Percentiles rank a stretch among this genome's conserved stretches.
Conservation (phyloP, 768 basidiomycete species). For the Chalciporus sphaerocephalus region DNA sequence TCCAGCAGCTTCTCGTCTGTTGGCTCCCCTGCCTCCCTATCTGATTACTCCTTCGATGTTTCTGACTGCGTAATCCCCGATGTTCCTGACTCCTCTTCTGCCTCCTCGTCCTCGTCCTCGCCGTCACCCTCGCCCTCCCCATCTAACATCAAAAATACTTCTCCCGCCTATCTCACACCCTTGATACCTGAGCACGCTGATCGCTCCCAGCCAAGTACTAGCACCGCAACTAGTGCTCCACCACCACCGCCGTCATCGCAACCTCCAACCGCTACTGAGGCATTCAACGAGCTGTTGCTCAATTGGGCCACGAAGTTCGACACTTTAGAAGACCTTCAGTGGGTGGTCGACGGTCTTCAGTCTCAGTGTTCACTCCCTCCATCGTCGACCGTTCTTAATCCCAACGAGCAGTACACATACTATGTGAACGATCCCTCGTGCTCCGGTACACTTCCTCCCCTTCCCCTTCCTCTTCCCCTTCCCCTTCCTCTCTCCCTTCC, state of each 20-base stretch:
- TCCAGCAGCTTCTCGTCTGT: background rate
- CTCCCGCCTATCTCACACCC: background rate
- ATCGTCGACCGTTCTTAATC: background rate
- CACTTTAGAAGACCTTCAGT: background rate
- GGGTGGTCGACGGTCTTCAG: background rate
- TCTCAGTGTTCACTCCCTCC: background rate
- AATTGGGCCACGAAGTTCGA: background rate
- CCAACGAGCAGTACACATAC: background rate
- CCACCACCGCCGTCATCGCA: no score
- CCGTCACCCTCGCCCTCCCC: background rate
- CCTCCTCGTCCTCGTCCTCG: background rate
- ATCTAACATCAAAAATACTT: background rate
- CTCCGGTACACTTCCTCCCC: no score
- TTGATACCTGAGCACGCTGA: background rate
- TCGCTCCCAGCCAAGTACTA: background rate
- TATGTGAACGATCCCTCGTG: background rate
- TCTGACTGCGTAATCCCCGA: background rate
- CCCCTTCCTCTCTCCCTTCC: background rate
- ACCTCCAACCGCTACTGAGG: no score
- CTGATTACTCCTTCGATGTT: background rate
- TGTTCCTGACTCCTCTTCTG: background rate
- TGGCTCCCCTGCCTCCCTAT: background rate
- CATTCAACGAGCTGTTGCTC: background rate
- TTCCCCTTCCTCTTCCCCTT: background rate
- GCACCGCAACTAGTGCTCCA: background rate